Evolutionary conservation across 1,139 yeast species (phyloP), one percentile per base, ranked within the genome.

Genomic region (Insectozyma bohioensis): DNA sequence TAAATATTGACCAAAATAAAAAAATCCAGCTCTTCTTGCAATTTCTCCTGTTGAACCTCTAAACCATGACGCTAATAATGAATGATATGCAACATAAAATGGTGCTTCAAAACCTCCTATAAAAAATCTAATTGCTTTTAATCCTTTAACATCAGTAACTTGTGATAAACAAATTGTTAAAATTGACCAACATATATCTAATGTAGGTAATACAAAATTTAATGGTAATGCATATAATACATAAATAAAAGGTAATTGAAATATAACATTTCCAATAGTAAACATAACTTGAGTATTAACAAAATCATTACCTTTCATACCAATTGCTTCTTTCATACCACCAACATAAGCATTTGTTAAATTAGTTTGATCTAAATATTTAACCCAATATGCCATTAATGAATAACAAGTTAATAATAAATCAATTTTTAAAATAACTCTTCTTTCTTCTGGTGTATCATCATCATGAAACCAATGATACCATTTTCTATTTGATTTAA

Each of bases 291-390:
- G 80, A 4, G 84, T 77, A 47, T 77, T 61, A 38, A 75, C 79
- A 53, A 76, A 73, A 46, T 81, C 85, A 43, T 78, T 79, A n/a
- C 85, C 85, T 41, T 66, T 55, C 76, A 84, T 73, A 18, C 67
- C 61, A 28, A 83, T 59, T 31, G 69, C 78, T 46, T 77, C 77
- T 42, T 74, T 62, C 69, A 83, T 66, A 9, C 82, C 80, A 12
- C 82, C 73, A 29, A 81, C 79, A 51, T 82, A 83, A n/a, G 88
- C 87, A 49, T 78, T 79, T 36, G 76, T 74, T 33, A 78, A 61
- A 48, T 74, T 75, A 29, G 78, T 66, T 38, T 73, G 73, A 52
- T 83, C 90, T 33, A 83, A 61, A 37, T 78, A 78, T 49, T 82
- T 82, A 31, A 79, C 80, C 84, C 86, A 83, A 54, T 80, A 81